Percentiles rank a stretch among this genome's conserved stretches.
Evolutionary conservation across 1,139 yeast species (phyloP).

Genomic region (Geotrichum macrosporum): DNA sequence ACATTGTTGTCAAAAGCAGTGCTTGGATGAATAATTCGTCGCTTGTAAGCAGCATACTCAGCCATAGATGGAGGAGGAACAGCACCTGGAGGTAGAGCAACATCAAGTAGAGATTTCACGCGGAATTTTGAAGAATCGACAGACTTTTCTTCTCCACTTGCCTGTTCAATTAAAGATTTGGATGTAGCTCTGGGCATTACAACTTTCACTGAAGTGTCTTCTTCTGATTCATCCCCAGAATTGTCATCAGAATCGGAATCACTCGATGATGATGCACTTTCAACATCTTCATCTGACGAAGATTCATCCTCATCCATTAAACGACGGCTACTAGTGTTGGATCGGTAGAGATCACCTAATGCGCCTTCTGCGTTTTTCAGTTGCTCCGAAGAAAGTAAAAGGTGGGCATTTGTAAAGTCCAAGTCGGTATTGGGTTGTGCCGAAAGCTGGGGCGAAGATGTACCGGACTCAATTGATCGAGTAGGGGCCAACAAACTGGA

Average conservation of each 20-base stretch:
- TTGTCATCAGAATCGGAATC: constrained; percentile 56
- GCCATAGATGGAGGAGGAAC: constrained; percentile 50
- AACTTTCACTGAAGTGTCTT: constrained; percentile 21
- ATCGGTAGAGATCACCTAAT: constrained; percentile 25
- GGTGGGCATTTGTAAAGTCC: constrained; percentile 28
- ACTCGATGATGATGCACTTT: constrained; percentile 25
- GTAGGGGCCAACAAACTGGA: constrained; percentile 21
- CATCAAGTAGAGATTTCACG: constrained; percentile 41
- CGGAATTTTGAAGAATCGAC: constrained; percentile 27
- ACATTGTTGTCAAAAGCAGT: constrained; percentile 35
- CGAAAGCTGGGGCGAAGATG: constrained; percentile 19
- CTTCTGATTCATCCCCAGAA: constrained; percentile 43
- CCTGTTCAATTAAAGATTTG: constrained; percentile 43
- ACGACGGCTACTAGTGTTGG: constrained; percentile 21
- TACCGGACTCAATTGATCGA: constrained; percentile 21
- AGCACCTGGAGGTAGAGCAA: constrained; percentile 39
- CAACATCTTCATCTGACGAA: constrained; percentile 24
- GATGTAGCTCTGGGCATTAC: constrained; percentile 32
- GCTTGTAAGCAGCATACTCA: constrained; percentile 45
- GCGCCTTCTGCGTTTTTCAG: constrained; percentile 30
- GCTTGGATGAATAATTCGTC: constrained; percentile 44
- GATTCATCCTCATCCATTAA: constrained; percentile 23
- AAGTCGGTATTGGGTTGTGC: constrained; percentile 21
- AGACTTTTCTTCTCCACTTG: constrained; percentile 34
- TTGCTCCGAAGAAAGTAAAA: constrained; percentile 29